Evolutionary conservation across 805 yeast genomes (phyloP).

Genomic region (Metschnikowia lunata): DNA sequence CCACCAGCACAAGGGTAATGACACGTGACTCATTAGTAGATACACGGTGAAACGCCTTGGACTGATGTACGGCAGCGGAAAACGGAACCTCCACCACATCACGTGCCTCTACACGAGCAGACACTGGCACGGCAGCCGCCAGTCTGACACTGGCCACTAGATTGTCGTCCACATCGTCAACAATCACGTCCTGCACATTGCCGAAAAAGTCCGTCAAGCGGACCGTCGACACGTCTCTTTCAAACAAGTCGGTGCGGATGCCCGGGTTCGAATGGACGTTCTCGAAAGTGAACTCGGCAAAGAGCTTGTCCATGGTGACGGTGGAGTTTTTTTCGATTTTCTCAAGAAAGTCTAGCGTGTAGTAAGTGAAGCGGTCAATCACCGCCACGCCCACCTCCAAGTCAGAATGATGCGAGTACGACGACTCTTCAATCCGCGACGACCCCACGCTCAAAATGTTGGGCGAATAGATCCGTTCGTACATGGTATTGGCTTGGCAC

Average conservation of each 20-base stretch:
- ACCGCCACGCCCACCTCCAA: conserved; percentile 96
- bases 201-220: conserved; percentile 92
- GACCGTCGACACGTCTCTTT: conserved; percentile 63
- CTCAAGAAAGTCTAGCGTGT: conserved; percentile 84
- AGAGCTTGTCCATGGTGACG: conserved; percentile 74
- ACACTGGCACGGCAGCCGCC: background rate
- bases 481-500: conserved; percentile 98
- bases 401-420: conserved; percentile 95
- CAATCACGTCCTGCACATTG: conserved; percentile 73
- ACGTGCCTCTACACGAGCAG: background rate
- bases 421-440: conserved; percentile 78
- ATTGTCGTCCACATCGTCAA: conserved; percentile 54
- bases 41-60: conserved; percentile 14
- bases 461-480: conserved; percentile 85
- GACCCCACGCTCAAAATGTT: conserved; percentile 92
- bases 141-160: conserved; percentile 22
- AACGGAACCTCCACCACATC: conserved; percentile 5
- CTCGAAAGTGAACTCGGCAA: conserved; percentile 78
- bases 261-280: conserved; percentile 92
- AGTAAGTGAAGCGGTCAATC: conserved; percentile 93
- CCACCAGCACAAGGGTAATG: conserved; percentile 14
- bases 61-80: conserved; percentile 5
- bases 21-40: conserved; percentile 12
- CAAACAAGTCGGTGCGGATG: conserved; percentile 75
- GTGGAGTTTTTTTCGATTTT: conserved; percentile 70